Percentiles rank a stretch among this genome's conserved stretches.
Conservation (phyloP, 2,329 filamentous ascomycete genomes). For the Sporothrix protearum region DNA sequence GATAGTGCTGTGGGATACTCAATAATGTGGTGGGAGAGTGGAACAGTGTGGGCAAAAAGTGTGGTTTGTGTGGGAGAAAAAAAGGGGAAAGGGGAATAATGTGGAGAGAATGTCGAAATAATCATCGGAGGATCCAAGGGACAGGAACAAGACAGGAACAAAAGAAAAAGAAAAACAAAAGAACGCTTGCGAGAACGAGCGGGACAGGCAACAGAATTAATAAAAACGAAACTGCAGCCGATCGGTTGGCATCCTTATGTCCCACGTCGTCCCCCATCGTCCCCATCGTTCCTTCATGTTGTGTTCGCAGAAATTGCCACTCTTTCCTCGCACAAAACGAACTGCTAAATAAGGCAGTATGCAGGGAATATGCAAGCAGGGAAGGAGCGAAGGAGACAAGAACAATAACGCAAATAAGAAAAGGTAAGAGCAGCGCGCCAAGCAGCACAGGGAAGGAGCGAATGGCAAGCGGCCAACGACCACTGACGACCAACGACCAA, state of each 20-base stretch:
- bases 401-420: background rate
- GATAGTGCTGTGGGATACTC: background rate
- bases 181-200: background rate
- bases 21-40: background rate
- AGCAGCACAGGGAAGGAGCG: background rate
- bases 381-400: background rate
- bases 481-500: background rate
- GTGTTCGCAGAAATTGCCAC: slow-evolving; percentile 12
- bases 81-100: background rate
- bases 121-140: background rate
- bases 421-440: background rate
- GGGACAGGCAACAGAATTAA: slow-evolving; percentile 1
- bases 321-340: slow-evolving; percentile 3
- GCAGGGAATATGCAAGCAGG: background rate
- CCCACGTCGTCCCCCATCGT: too few relatives aligned
- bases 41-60: background rate
- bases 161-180: background rate
- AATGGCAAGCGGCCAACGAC: background rate
- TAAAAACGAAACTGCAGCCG: background rate
- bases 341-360: background rate
- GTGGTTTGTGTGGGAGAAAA: background rate
- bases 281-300: background rate
- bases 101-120: background rate
- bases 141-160: background rate
- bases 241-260: background rate